Percentiles rank a stretch among this genome's conserved stretches.
Evolutionary conservation across 1,139 yeast genomes (phyloP).

Genomic region (Arxiozyma telluris): DNA sequence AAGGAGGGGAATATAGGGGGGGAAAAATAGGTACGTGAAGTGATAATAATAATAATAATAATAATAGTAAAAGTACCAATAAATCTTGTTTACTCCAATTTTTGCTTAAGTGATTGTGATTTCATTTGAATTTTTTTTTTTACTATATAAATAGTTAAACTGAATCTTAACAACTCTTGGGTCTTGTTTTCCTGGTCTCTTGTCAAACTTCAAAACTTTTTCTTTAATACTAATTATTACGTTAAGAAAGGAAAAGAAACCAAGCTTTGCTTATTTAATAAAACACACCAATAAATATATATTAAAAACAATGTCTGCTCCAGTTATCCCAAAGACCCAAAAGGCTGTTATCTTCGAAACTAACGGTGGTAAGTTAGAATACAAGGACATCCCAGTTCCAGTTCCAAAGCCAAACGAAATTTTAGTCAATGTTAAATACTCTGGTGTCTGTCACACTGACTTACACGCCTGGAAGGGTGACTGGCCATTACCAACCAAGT

Average conservation of each 20-base stretch:
- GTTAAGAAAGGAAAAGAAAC: not conserved
- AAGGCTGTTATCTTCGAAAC: conserved; percentile 66
- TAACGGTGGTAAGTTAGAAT: conserved; percentile 54
- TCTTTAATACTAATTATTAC: too few species aligned
- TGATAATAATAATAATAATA: too few species aligned
- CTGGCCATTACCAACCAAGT: conserved; percentile 49
- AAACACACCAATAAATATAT: not conserved
- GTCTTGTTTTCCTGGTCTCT: too few species aligned
- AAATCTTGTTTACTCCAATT: not conserved
- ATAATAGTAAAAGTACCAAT: too few species aligned
- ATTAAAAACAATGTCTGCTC: conserved; percentile 16
- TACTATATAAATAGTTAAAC: not conserved
- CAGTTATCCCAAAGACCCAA: conserved; percentile 47
- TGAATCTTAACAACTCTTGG: not conserved
- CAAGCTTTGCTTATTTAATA: not conserved
- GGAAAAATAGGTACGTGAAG: not conserved
- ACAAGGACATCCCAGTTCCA: conserved; percentile 62
- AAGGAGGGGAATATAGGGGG: not conserved
- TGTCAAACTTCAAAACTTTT: not conserved
- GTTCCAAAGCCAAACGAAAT: conserved; percentile 58
- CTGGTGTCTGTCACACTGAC: conserved; percentile 76
- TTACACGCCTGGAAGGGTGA: conserved; percentile 77
- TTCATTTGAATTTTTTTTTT: too few species aligned
- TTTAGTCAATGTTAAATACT: conserved; percentile 58
- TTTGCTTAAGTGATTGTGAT: not conserved